These are phyloP conservation scores for Chrysoporthe cubensis DNA, from an alignment of 2,329 filamentous ascomycete species.

Conservation along the genomic window DNA sequence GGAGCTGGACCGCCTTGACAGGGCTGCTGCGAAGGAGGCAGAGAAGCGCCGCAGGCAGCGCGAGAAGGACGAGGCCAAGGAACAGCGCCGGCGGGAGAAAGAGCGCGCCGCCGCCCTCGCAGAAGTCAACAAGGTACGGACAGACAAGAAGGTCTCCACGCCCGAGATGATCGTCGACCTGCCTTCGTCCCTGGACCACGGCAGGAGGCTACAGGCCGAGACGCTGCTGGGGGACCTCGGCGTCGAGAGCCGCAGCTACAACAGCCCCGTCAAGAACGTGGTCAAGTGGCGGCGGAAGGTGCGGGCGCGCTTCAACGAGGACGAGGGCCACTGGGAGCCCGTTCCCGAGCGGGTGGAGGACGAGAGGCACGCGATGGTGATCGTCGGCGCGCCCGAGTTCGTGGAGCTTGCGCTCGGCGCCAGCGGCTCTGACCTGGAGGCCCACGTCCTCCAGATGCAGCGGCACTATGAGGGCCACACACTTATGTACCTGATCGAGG, in stretches of 20 bases:
- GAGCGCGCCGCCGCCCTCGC: conserved; percentile 67
- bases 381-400: conserved; percentile 68
- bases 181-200: conserved; percentile 57
- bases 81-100: conserved; percentile 66
- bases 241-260: conserved; percentile 50
- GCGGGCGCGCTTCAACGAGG: conserved; percentile 63
- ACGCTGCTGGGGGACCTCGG: conserved; percentile 55
- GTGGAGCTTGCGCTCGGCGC: conserved; percentile 59
- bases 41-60: conserved; percentile 60
- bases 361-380: conserved; percentile 65
- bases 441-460: conserved; percentile 62
- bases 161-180: conserved; percentile 80
- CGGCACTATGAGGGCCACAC: conserved; percentile 55
- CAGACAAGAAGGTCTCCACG: conserved; percentile 73
- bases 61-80: conserved; percentile 63
- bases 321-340: conserved; percentile 68
- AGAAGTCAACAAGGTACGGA: conserved; percentile 73
- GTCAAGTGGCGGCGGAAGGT: conserved; percentile 73
- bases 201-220: conserved; percentile 50
- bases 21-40: conserved; percentile 52
- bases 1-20: conserved; percentile 42
- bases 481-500: conserved; percentile 74
- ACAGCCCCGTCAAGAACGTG: conserved; percentile 53
- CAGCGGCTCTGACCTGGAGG: conserved; percentile 56
- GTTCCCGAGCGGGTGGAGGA: conserved; percentile 52